Conservation (phyloP, 345 rosid species). For the Gossypium rotundifolium region DNA sequence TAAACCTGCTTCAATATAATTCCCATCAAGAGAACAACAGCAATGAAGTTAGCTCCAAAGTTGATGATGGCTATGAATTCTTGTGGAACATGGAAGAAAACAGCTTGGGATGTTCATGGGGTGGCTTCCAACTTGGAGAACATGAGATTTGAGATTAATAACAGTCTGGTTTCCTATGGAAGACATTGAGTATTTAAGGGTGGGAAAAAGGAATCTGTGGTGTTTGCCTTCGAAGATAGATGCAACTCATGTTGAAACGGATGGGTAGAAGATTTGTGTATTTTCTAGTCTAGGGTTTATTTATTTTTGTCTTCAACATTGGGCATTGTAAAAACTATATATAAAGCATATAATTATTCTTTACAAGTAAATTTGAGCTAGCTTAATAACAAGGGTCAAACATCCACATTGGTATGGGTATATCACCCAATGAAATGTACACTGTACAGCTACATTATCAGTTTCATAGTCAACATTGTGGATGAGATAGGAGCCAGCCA, state of each 20-base stretch:
- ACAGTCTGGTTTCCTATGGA: slow-evolving; percentile 30
- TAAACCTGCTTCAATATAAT: slow-evolving; percentile 34
- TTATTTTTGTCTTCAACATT: background rate
- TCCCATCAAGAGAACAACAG: slow-evolving; percentile 26
- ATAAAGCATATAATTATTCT: background rate
- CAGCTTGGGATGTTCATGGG: slow-evolving; percentile 26
- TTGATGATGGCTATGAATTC: slow-evolving; percentile 34
- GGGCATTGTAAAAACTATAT: slow-evolving; percentile 2
- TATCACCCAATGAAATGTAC: background rate
- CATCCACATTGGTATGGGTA: background rate
- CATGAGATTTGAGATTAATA: slow-evolving; percentile 37
- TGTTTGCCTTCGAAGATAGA: slow-evolving; percentile 17
- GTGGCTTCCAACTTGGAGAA: slow-evolving; percentile 36
- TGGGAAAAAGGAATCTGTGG: background rate
- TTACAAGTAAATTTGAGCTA: background rate
- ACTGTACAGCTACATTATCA: background rate
- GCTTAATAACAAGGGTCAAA: background rate
- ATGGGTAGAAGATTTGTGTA: background rate
- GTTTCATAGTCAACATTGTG: background rate
- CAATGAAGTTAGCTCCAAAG: slow-evolving; percentile 27
- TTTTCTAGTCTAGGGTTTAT: slow-evolving; percentile 7
- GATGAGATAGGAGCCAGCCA: background rate
- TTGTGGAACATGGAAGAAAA: slow-evolving; percentile 44
- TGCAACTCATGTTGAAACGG: slow-evolving; percentile 3
- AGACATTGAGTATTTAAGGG: background rate